A percentile compares a stretch with the other conserved stretches of the same genome.
Evolutionary conservation across 164 flowering plant species (phyloP).

Genomic region (Piper longum): DNA sequence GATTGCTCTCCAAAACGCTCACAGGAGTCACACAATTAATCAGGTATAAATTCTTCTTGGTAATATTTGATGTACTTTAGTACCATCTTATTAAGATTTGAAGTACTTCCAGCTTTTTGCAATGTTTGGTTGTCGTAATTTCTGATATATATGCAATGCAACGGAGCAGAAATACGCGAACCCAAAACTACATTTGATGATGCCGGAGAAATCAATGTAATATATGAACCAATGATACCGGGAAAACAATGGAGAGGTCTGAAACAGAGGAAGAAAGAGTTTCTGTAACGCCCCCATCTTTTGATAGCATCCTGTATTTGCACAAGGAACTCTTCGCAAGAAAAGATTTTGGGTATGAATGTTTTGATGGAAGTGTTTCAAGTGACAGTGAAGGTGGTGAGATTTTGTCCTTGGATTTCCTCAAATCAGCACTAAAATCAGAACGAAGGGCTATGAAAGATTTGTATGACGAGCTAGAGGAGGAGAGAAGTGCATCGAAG

Average conservation of each 20-base stretch:
- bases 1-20: too few relatives aligned
- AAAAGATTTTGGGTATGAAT: constrained; percentile 37
- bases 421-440: constrained; percentile 40
- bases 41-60: too few relatives aligned
- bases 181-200: constrained; percentile 19
- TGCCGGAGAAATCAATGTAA: constrained; percentile 7
- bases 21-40: too few relatives aligned
- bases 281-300: constrained; percentile 42
- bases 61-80: too few relatives aligned
- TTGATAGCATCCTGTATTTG: constrained; percentile 25
- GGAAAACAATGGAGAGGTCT: constrained; percentile 9
- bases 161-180: constrained; percentile 8
- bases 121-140: neutral
- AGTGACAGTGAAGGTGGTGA: constrained; percentile 46
- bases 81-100: too few relatives aligned
- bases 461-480: constrained; percentile 70
- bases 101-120: neutral
- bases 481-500: constrained; percentile 85
- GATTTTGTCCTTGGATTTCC: constrained; percentile 29
- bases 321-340: constrained; percentile 39
- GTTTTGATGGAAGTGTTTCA: constrained; percentile 49
- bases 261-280: constrained; percentile 48
- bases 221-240: constrained; percentile 1
- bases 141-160: constrained; percentile 1
- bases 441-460: constrained; percentile 47